These are phyloP conservation scores for Candida dubliniensis DNA, from an alignment of 1,139 yeast genomes.

Conservation along the genomic window DNA sequence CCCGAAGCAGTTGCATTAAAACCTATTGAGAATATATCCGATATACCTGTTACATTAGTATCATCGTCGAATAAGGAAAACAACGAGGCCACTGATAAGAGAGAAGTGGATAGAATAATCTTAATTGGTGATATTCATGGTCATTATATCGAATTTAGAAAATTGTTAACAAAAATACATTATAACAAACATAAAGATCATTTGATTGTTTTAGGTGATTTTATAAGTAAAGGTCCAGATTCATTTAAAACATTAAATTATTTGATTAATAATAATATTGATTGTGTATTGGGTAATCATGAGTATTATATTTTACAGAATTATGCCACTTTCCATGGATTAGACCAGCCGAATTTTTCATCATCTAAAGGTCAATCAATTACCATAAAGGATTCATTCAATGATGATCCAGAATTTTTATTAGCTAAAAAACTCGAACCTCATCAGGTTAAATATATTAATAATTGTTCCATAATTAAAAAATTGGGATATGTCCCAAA, in stretches of 20 bases:
- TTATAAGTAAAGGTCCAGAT: slow-evolving; percentile 80
- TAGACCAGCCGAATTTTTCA: slow-evolving; percentile 30
- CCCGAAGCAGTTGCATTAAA: slow-evolving; percentile 32
- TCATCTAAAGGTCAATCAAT: neutral
- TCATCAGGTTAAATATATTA: slow-evolving; percentile 58
- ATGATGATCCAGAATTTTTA: slow-evolving; percentile 56
- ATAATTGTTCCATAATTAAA: slow-evolving; percentile 62
- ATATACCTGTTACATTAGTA: slow-evolving; percentile 23
- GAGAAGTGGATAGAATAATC: slow-evolving; percentile 48
- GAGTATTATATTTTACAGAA: slow-evolving; percentile 65
- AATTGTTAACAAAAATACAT: slow-evolving; percentile 47
- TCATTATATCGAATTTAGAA: slow-evolving; percentile 53
- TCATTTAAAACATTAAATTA: slow-evolving; percentile 68
- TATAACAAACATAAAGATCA: slow-evolving; percentile 53
- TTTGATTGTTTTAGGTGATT: slow-evolving; percentile 79
- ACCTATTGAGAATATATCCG: slow-evolving; percentile 28
- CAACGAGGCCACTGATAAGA: neutral
- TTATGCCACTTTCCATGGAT: slow-evolving; percentile 59
- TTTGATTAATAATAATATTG: slow-evolving; percentile 56
- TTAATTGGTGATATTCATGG: slow-evolving; percentile 92
- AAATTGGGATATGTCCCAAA: slow-evolving; percentile 61
- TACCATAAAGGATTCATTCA: slow-evolving; percentile 25
- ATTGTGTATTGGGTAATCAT: slow-evolving; percentile 87
- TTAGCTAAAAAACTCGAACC: slow-evolving; percentile 54
- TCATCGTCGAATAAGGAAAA: neutral